Evolutionary conservation across 2,329 filamentous ascomycete species (phyloP).

Genomic region (Zymoseptoria brevis): DNA sequence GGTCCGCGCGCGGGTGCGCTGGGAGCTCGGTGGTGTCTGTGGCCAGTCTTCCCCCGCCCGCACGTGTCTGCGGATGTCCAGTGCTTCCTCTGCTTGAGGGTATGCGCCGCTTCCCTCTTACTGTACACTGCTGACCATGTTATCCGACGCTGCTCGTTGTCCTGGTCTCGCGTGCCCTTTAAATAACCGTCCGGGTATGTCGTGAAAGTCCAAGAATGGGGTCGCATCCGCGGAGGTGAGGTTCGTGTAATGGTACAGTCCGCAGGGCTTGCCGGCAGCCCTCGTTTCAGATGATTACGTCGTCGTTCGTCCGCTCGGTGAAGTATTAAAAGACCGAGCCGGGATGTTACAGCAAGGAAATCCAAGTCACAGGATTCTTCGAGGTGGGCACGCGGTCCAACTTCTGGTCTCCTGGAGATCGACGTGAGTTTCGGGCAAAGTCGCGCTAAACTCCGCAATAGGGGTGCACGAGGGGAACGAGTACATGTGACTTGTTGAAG

Average conservation of each 20-base stretch:
- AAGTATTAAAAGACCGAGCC: background rate
- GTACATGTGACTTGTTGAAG: background rate
- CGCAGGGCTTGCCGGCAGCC: background rate
- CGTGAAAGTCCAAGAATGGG: background rate
- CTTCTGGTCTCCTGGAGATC: background rate
- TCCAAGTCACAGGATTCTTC: background rate
- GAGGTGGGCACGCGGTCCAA: background rate
- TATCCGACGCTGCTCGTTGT: background rate
- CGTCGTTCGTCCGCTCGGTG: background rate
- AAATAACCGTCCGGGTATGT: background rate
- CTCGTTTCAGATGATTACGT: background rate
- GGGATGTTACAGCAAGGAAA: background rate
- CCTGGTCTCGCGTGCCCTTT: background rate
- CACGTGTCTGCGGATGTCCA: background rate
- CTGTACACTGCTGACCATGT: background rate
- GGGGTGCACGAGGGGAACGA: background rate
- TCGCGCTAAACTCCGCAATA: background rate
- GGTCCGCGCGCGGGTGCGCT: background rate
- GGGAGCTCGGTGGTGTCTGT: background rate
- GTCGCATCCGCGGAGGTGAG: background rate
- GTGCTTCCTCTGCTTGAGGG: background rate
- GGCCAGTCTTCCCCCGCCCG: conserved; percentile 10
- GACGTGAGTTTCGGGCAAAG: background rate
- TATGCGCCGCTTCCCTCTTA: background rate
- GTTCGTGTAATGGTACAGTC: background rate